Conservation (phyloP, 148 eudicot species). For the Selenicereus undatus region DNA sequence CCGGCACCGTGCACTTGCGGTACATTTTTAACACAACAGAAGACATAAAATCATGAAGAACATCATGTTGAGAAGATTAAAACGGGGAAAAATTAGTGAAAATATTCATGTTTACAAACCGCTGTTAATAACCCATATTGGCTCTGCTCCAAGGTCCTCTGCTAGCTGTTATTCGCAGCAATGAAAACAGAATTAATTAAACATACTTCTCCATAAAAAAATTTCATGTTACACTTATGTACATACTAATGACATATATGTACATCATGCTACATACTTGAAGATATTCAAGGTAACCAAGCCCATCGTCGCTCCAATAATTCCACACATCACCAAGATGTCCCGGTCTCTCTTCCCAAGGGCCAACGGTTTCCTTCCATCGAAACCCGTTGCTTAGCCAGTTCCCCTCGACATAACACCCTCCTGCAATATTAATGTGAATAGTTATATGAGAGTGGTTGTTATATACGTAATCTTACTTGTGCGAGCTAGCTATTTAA, state of each 20-base stretch:
- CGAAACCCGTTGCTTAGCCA: constrained; percentile 53
- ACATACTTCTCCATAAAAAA: neutral
- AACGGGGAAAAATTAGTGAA: neutral
- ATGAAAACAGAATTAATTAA: neutral
- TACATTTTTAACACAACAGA: too few species aligned
- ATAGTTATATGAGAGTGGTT: neutral
- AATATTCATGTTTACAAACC: constrained; percentile 36
- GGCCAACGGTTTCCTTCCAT: constrained; percentile 81
- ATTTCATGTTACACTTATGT: neutral
- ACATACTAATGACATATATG: neutral
- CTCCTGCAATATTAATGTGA: constrained; percentile 51
- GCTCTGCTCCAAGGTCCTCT: constrained; percentile 76
- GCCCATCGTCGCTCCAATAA: constrained; percentile 74
- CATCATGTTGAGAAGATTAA: too few species aligned
- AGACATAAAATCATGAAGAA: neutral
- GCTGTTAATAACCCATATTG: constrained; percentile 82
- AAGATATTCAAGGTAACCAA: constrained; percentile 67
- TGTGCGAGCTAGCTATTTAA: too few species aligned
- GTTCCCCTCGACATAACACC: constrained; percentile 73
- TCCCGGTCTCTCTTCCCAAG: constrained; percentile 82
- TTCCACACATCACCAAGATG: constrained; percentile 74
- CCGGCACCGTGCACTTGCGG: too few species aligned
- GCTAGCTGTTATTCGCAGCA: constrained; percentile 49
- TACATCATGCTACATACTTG: constrained; percentile 32
- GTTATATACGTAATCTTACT: too few species aligned